Evolutionary conservation across 2,329 filamentous ascomycete genomes (phyloP).

Genomic region (Sporothrix protearum): DNA sequence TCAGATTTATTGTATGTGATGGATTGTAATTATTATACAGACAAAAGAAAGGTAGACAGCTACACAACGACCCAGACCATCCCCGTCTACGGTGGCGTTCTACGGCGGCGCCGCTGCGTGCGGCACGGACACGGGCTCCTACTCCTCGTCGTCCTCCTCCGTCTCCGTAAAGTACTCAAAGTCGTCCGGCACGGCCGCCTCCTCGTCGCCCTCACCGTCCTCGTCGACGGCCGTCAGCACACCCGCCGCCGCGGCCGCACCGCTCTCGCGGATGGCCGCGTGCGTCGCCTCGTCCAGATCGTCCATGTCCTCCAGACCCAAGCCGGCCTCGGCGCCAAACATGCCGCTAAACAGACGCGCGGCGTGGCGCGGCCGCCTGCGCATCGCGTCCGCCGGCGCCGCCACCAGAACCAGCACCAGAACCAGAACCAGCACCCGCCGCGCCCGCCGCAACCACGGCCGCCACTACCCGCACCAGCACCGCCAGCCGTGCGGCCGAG

Average conservation of each 20-base stretch:
- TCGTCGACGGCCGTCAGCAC: constrained; percentile 87
- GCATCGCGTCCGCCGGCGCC: constrained; percentile 25
- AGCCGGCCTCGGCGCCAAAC: constrained; percentile 17
- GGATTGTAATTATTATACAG: constrained; percentile 11
- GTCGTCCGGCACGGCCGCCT: constrained; percentile 65
- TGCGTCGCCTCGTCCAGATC: constrained; percentile 22
- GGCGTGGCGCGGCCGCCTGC: constrained; percentile 23
- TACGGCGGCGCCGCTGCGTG: too few species aligned
- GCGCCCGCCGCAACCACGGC: constrained; percentile 25
- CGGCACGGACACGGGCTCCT: not conserved
- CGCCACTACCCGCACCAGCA: not conserved
- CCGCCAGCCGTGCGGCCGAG: constrained; percentile 25
- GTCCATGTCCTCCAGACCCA: constrained; percentile 10
- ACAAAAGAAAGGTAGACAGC: not conserved
- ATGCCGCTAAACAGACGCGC: constrained; percentile 28
- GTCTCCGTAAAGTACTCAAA: constrained; percentile 78
- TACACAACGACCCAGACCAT: too few species aligned
- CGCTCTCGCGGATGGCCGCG: constrained; percentile 36
- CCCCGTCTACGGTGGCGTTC: too few species aligned
- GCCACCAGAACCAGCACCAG: not conserved
- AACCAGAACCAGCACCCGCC: too few species aligned
- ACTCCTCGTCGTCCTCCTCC: constrained; percentile 40
- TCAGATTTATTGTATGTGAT: not conserved
- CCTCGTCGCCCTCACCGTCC: constrained; percentile 69
- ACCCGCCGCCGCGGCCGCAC: constrained; percentile 70